Conservation (phyloP, 176 grass and related monocot species). For the Dendrocalamus sinicus region DNA sequence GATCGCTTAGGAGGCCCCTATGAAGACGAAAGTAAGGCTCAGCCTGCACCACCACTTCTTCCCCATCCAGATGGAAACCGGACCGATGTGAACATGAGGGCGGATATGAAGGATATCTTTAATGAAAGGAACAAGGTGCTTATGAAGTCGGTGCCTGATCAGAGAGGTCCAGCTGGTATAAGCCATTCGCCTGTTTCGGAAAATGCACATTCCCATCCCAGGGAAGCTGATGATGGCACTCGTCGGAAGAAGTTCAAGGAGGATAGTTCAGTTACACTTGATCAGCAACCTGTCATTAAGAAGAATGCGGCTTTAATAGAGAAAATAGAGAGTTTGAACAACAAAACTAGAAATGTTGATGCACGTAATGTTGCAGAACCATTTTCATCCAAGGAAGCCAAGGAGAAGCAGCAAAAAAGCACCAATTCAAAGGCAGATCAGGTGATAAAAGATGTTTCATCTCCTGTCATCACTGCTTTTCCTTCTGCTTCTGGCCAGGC, state of each 20-base stretch:
- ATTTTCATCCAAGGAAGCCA: slow-evolving; percentile 56
- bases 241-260: slow-evolving; percentile 48
- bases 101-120: slow-evolving; percentile 42
- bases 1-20: slow-evolving; percentile 35
- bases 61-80: slow-evolving; percentile 46
- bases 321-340: slow-evolving; percentile 94
- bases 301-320: slow-evolving; percentile 84
- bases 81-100: slow-evolving; percentile 36
- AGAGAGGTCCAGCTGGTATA: slow-evolving; percentile 38
- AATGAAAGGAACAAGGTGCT: slow-evolving; percentile 48
- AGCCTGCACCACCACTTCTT: slow-evolving; percentile 53
- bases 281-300: slow-evolving; percentile 61
- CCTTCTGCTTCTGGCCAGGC: slow-evolving; percentile 31
- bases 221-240: slow-evolving; percentile 51
- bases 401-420: slow-evolving; percentile 44
- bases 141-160: slow-evolving; percentile 41
- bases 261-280: slow-evolving; percentile 36
- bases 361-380: slow-evolving; percentile 43
- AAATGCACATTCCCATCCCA: slow-evolving; percentile 44
- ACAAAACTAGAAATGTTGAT: slow-evolving; percentile 76
- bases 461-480: slow-evolving; percentile 18
- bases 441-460: slow-evolving; percentile 45
- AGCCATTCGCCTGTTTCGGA: slow-evolving; percentile 22
- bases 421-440: slow-evolving; percentile 40
- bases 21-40: slow-evolving; percentile 60